These are phyloP conservation scores for Saccharomycopsis fermentans DNA, from an alignment of 805 yeast species.

Conservation along the genomic window DNA sequence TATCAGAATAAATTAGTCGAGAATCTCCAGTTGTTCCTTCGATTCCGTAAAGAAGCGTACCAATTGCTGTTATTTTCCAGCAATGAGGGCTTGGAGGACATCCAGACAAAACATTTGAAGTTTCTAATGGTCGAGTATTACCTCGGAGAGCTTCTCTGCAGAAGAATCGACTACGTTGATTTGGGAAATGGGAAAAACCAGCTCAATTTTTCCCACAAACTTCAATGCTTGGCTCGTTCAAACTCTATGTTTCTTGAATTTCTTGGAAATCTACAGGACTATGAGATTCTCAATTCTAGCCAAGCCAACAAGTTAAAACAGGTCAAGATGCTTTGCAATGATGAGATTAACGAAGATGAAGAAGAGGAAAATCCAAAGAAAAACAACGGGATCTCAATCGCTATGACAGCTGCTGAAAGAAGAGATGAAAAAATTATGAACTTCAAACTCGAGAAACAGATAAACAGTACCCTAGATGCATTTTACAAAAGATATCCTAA, in stretches of 20 bases:
- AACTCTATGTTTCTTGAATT: slow-evolving; percentile 37
- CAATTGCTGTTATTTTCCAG: slow-evolving; percentile 53
- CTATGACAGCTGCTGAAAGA: slow-evolving; percentile 28
- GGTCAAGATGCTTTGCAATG: slow-evolving; percentile 23
- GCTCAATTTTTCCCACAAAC: slow-evolving; percentile 18
- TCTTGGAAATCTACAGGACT: slow-evolving; percentile 35
- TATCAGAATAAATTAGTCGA: slow-evolving; percentile 2
- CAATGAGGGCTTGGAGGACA: slow-evolving; percentile 63
- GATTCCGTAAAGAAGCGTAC: slow-evolving; percentile 25
- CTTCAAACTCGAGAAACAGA: slow-evolving; percentile 48
- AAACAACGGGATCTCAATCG: not conserved
- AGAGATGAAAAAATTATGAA: slow-evolving; percentile 68
- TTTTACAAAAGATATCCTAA: slow-evolving; percentile 29
- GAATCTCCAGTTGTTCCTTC: not conserved
- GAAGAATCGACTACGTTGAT: slow-evolving; percentile 21
- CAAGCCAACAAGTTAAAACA: slow-evolving; percentile 32
- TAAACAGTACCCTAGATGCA: slow-evolving; percentile 34
- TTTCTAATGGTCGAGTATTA: slow-evolving; percentile 52
- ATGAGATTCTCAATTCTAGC: slow-evolving; percentile 31
- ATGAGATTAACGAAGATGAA: slow-evolving; percentile 30
- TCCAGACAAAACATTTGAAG: slow-evolving; percentile 52
- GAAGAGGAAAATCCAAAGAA: slow-evolving; percentile 24
- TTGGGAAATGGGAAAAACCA: slow-evolving; percentile 3
- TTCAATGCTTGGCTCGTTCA: slow-evolving; percentile 31
- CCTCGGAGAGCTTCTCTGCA: slow-evolving; percentile 33